Evolutionary conservation across 164 flowering plant genomes (phyloP).

Genomic region (Stephania cephalantha): DNA sequence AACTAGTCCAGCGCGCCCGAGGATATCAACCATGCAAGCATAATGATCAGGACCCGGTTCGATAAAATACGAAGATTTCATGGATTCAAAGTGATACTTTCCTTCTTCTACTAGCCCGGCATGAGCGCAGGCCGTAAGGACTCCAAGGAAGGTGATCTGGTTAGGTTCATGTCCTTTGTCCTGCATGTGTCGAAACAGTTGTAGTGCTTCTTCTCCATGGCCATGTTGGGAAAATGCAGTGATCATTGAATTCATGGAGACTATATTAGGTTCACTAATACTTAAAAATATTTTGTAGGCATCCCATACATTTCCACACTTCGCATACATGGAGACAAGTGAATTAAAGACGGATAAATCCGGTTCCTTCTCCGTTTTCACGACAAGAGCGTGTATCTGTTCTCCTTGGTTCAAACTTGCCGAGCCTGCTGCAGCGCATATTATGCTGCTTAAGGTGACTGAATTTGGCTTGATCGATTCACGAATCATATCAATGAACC

Average conservation of each 20-base stretch:
- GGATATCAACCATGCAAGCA: conserved; percentile 22
- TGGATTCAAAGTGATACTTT: conserved; percentile 7
- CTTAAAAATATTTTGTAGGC: conserved; percentile 2
- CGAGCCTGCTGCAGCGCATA: conserved; percentile 8
- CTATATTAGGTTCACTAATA: conserved; percentile 10
- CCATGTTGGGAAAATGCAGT: conserved; percentile 15
- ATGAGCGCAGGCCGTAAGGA: conserved; percentile 18
- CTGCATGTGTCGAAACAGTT: conserved; percentile 9
- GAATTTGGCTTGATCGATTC: conserved; percentile 11
- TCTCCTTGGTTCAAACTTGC: conserved; percentile 7
- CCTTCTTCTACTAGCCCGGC: conserved; percentile 16
- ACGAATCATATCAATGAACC: conserved; percentile 9
- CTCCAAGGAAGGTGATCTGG: conserved; percentile 15
- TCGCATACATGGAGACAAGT: conserved; percentile 14
- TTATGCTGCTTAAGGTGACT: conserved; percentile 6
- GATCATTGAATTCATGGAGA: conserved; percentile 16
- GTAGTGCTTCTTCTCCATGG: conserved; percentile 8
- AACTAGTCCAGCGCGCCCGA: conserved; percentile 18
- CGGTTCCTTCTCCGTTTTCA: conserved; percentile 8
- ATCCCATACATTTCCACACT: conserved; percentile 5
- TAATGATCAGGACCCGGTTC: conserved; percentile 17
- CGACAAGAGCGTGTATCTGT: conserved; percentile 10
- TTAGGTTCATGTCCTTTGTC: conserved; percentile 6
- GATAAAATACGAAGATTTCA: conserved; percentile 8
- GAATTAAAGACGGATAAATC: conserved; percentile 9